Conservation (phyloP, 192 early-diverging fungal species). For the Coemansia sp. region DNA sequence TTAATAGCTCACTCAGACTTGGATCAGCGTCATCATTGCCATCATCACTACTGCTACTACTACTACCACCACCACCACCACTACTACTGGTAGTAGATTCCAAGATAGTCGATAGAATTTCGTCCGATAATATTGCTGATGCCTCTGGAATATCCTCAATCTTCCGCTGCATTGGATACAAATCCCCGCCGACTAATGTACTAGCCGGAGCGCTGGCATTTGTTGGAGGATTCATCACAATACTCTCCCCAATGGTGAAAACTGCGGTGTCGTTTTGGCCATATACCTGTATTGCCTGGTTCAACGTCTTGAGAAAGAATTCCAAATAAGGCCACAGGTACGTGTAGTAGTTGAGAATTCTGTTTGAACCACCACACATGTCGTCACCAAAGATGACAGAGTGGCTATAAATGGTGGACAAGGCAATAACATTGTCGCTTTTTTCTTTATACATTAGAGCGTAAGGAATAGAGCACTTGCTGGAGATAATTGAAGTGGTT, state of each 20-base stretch:
- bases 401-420: slow-evolving; percentile 21
- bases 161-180: not conserved
- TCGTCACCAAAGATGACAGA: slow-evolving; percentile 8
- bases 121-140: no score
- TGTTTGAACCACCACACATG: slow-evolving; percentile 5
- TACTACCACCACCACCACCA: no score
- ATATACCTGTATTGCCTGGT: not conserved
- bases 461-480: slow-evolving; percentile 19
- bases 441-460: slow-evolving; percentile 11
- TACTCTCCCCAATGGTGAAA: not conserved
- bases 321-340: slow-evolving; percentile 14
- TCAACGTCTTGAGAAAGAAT: not conserved
- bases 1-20: not conserved
- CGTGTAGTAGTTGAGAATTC: slow-evolving; percentile 21
- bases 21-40: not conserved
- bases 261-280: not conserved
- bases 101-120: not conserved
- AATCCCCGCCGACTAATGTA: slow-evolving; percentile 3
- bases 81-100: not conserved
- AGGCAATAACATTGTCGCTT: not conserved
- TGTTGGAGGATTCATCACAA: not conserved
- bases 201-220: no score
- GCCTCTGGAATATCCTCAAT: not conserved
- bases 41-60: not conserved
- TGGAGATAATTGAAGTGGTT: slow-evolving; percentile 23